phyloP scores from a whole-genome alignment of 768 basidiomycete genomes.

The Phlegmacium glaucopus region DNA sequence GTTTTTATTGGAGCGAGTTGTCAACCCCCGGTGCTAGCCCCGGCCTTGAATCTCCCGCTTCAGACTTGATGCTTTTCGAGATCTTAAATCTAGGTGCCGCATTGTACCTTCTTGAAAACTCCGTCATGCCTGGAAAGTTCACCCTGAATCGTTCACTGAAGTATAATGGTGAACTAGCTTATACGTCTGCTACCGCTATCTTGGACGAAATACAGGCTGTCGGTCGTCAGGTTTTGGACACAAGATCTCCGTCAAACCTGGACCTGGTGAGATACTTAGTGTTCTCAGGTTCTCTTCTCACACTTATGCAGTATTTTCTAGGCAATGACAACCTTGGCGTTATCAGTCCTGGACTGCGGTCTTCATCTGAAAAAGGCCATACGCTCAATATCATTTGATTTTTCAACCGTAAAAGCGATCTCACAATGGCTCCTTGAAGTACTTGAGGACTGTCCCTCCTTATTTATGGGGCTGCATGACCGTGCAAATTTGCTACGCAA shows the following conservation, averaged over 20 bases:
- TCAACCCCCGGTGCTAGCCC: constrained; percentile 24
- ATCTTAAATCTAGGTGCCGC: constrained; percentile 38
- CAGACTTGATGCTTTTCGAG: constrained; percentile 37
- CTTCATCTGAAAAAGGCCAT: constrained; percentile 43
- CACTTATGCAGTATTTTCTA: constrained; percentile 12
- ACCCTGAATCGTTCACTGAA: background rate
- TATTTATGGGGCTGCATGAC: constrained; percentile 30
- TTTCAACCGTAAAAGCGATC: constrained; percentile 62
- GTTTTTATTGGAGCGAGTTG: constrained; percentile 43
- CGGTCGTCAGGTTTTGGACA: background rate
- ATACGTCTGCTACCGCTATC: background rate
- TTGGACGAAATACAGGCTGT: background rate
- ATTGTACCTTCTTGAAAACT: constrained; percentile 32
- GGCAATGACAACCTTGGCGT: constrained; percentile 28
- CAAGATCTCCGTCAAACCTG: background rate
- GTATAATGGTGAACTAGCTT: constrained; percentile 7
- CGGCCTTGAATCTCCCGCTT: constrained; percentile 17
- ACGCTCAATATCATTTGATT: constrained; percentile 46
- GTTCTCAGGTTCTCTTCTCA: background rate
- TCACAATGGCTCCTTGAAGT: constrained; percentile 48
- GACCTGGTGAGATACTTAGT: background rate
- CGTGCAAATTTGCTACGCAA: constrained; percentile 39
- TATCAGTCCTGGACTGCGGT: constrained; percentile 34
- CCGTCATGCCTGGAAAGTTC: background rate
- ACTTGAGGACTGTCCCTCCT: constrained; percentile 30